phyloP scores from a whole-genome alignment of 1,284 basidiomycete species.

The Cronartium quercuum region DNA sequence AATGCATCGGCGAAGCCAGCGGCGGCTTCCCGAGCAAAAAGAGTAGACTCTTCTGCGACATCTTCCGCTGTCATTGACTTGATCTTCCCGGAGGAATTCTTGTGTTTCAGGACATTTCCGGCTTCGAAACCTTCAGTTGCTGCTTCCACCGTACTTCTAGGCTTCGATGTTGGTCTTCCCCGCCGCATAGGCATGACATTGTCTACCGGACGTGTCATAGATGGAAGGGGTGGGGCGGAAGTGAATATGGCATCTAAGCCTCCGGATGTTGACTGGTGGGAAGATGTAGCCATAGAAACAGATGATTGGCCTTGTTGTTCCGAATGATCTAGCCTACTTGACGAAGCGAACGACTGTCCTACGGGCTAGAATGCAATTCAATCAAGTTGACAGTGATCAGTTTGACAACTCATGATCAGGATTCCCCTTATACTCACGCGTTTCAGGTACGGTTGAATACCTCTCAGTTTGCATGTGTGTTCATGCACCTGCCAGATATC shows the following conservation, averaged over 20 bases:
- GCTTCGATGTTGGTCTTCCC: conserved; percentile 45
- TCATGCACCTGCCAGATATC: conserved; percentile 48
- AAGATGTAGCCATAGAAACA: conserved; percentile 18
- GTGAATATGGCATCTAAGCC: conserved; percentile 29
- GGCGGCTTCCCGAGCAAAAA: conserved; percentile 32
- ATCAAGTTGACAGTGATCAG: background rate
- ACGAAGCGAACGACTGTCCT: no score
- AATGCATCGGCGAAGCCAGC: conserved; percentile 36
- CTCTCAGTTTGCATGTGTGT: conserved; percentile 45
- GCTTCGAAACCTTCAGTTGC: background rate
- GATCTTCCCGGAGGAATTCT: background rate
- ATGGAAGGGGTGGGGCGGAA: background rate
- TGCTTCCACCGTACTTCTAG: background rate
- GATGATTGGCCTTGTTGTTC: background rate
- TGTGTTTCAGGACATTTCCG: background rate
- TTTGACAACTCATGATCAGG: background rate
- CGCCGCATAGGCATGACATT: conserved; percentile 50
- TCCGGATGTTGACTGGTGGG: conserved; percentile 10
- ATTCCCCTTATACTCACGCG: conserved; percentile 33
- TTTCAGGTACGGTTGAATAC: conserved; percentile 41
- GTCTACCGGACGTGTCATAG: conserved; percentile 39
- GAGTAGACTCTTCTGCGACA: conserved; percentile 18
- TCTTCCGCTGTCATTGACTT: background rate
- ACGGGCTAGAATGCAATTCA: no score
- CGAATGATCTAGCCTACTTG: background rate